Evolutionary conservation across 768 basidiomycete species (phyloP).

Genomic region (Amanita rubescens): DNA sequence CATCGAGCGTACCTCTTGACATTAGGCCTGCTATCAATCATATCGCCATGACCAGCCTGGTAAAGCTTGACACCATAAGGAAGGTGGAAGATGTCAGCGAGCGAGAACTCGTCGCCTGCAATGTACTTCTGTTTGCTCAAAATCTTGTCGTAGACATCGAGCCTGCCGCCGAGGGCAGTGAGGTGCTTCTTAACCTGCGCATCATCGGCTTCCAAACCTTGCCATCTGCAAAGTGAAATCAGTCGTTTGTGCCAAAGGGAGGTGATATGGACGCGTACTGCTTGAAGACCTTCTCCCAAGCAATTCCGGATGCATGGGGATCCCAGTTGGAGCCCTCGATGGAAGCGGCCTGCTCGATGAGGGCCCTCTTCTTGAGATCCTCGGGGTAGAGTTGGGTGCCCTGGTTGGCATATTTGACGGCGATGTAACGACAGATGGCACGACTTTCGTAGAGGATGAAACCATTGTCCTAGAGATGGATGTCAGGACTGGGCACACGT

Average conservation of each 20-base stretch:
- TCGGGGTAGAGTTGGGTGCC: constrained; percentile 35
- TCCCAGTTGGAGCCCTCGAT: constrained; percentile 52
- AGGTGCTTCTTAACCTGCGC: constrained; percentile 19
- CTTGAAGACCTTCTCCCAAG: constrained; percentile 43
- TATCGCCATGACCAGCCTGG: constrained; percentile 20
- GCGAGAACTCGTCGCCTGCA: constrained; percentile 47
- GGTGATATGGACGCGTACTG: constrained; percentile 23
- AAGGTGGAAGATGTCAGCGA: constrained; percentile 54
- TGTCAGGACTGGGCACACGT: background rate
- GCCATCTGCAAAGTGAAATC: constrained; percentile 35
- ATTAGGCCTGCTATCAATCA: constrained; percentile 31
- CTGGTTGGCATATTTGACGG: constrained; percentile 35
- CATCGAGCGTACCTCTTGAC: constrained; percentile 29
- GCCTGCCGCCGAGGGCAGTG: constrained; percentile 27
- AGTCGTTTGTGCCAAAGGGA: constrained; percentile 20
- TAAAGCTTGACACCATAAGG: constrained; percentile 24
- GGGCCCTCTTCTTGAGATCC: constrained; percentile 18
- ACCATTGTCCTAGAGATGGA: constrained; percentile 46
- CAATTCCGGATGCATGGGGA: constrained; percentile 31
- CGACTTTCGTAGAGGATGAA: constrained; percentile 53
- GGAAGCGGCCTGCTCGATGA: constrained; percentile 43
- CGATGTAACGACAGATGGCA: constrained; percentile 46
- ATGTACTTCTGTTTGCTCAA: constrained; percentile 47
- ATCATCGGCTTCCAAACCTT: constrained; percentile 24
- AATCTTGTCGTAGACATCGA: constrained; percentile 50